Base-by-base conservation (phyloP, 192 early-diverging fungal genomes). In the Coemansia sp. region DNA sequence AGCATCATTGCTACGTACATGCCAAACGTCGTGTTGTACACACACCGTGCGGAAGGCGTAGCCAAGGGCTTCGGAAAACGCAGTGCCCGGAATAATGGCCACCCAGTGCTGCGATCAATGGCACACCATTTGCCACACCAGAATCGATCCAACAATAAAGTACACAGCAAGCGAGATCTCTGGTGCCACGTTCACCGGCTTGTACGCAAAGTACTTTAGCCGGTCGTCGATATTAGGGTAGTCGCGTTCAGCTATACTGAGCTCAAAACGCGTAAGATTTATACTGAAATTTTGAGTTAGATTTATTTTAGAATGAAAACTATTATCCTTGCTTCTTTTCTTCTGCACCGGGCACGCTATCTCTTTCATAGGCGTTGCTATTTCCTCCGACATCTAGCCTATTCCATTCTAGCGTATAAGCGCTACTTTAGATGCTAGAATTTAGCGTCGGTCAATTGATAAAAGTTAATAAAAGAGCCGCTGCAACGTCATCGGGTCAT, bases 1-100 rank as follows among this genome's bases (percentile, higher is more conserved):
- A 79, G 61, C 37, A 64, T 73, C 71, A 73, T 73, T 11, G 67
- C 22, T 0, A 79, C 67, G 23, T 73, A 79, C 56, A 73, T 58
- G 3, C 29, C 61, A 52, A 79, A 73, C 6, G 76, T 73, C 10
- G 71, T 79, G 5, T 73, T 41, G 48, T 65, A 37, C 4, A 79
- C 71, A 79, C 1, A 63, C 52, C 0, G 64, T 60, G 41, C 76
- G 66, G 53, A 79, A 72, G 58, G 59, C 56, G 35, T 79, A 79
- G 17, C 76, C 76, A 2, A 79, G 47, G 0, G 56, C 49, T 49
- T 79, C 76, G 0, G 67, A 60, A 39, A 70, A 61, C 10, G 76
- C 67, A 0, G 76, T 79, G 19, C 60, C 71, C 6, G 60, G 58
- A 3, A 79, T 48, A 29, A 79, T 73, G 32, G 62, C 67, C 39